Evolutionary conservation across 306 rosid species (phyloP), one percentile per base, ranked within the genome.

Genomic region (Vigna radiata): DNA sequence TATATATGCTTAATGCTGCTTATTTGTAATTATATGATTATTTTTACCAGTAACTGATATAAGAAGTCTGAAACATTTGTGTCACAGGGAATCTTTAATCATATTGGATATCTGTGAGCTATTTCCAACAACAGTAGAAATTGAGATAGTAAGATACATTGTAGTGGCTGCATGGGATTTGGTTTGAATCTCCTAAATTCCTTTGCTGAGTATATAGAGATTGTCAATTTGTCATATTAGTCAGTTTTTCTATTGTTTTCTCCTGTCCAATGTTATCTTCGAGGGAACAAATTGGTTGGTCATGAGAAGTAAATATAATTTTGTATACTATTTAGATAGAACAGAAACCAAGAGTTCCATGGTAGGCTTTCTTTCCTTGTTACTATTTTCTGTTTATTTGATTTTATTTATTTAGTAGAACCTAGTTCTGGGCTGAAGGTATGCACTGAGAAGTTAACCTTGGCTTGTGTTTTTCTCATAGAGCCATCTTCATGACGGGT

Each of bases 61-160:
- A 64, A 7, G 59, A 46, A 70, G n/a, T 65, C 62, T 84, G 68
- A 52, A 73, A 55, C 47, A 31, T 59, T 55, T 37, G 73, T 52
- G 79, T 46, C 60, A 37, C 81, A 81, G 87, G 84, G 77, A 82
- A 72, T 72, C 46, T 76, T 58, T 17, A 82, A 71, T 55, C 77
- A 48, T 11, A 52, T 39, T 27, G 77, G 75, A 15, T 13, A 27
- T 29, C 52, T 50, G 15, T 15, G 55, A 50, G 52, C 55, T 50
- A 47, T 77, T 56, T 19, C 16, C 72, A 73, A 39, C 81, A 12
- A 41, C n/a, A 23, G 50, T 65, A 76, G 79, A 71, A 78, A 29
- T 61, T 66, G 75, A 79, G 82, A 12, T 44, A 44, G 49, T 44
- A 44, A 44, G 49, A 65, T 43, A 12, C 65, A 39, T 71, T 63